A percentile compares a stretch with the other conserved stretches of the same genome.
phyloP scores from a whole-genome alignment of 192 early-diverging fungal genomes.

The Jimgerdemannia lactiflua region DNA sequence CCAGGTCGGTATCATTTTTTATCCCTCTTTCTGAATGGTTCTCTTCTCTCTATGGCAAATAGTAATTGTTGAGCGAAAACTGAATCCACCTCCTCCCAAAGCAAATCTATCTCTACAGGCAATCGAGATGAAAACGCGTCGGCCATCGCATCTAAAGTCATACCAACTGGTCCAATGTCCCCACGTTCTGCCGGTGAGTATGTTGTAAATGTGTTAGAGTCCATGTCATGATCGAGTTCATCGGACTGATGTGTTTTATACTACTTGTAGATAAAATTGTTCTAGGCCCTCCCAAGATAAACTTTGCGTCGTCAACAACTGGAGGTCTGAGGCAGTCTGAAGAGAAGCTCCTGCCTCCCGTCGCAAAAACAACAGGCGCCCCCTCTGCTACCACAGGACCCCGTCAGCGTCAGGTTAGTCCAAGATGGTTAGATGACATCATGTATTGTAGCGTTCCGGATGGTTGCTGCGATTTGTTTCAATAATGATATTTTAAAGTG shows the following conservation, averaged over 20 bases:
- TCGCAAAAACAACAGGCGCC: background rate
- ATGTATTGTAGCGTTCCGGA: too few species aligned
- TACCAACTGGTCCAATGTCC: background rate
- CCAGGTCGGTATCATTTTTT: background rate
- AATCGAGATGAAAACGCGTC: background rate
- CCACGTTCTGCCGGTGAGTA: background rate
- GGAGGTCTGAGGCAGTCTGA: background rate
- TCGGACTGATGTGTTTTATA: background rate
- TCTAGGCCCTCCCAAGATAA: background rate
- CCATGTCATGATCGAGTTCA: background rate
- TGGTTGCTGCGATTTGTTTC: too few species aligned
- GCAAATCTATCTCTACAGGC: background rate
- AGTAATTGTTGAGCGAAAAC: background rate
- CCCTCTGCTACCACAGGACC: background rate
- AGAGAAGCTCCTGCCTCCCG: background rate
- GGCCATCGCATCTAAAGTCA: background rate
- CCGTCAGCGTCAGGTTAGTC: background rate
- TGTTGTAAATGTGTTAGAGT: background rate
- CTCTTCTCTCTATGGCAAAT: background rate
- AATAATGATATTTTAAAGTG: too few species aligned
- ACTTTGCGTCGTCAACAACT: background rate
- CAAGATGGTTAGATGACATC: too few species aligned
- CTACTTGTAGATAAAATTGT: conserved; percentile 2
- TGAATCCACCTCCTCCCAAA: background rate
- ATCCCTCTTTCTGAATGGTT: background rate